A percentile compares a stretch with the other conserved stretches of the same genome.
phyloP scores from a whole-genome alignment of 805 yeast species.

The Monosporozyma aquatica region DNA sequence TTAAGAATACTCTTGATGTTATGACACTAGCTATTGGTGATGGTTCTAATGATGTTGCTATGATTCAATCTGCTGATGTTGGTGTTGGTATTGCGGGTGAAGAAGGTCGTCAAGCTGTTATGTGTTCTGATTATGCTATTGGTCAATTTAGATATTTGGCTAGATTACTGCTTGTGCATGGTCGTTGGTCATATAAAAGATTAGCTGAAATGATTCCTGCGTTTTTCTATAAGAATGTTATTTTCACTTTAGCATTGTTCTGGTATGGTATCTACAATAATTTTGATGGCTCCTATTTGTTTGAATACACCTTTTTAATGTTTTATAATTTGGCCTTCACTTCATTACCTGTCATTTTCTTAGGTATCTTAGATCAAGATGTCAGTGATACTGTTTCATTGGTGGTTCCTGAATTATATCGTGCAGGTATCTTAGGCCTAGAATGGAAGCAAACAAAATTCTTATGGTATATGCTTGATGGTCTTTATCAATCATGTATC shows the following conservation, averaged over 20 bases:
- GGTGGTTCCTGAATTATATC: constrained; percentile 65
- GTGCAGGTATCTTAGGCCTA: constrained; percentile 58
- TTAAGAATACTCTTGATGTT: constrained; percentile 63
- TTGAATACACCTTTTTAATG: constrained; percentile 71
- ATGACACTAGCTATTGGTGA: constrained; percentile 87
- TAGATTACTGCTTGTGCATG: constrained; percentile 63
- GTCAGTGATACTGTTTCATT: constrained; percentile 60
- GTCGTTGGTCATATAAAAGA: constrained; percentile 80
- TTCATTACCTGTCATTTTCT: constrained; percentile 66
- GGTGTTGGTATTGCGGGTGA: constrained; percentile 91
- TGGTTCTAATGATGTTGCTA: constrained; percentile 84
- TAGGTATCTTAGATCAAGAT: constrained; percentile 77
- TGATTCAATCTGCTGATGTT: constrained; percentile 82
- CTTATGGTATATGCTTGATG: constrained; percentile 68
- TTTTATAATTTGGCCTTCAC: constrained; percentile 79
- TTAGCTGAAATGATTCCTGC: constrained; percentile 76
- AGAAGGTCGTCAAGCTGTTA: constrained; percentile 83
- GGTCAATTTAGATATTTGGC: constrained; percentile 73
- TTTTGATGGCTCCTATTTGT: constrained; percentile 73
- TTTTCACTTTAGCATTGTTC: constrained; percentile 62
- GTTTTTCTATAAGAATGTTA: constrained; percentile 72
- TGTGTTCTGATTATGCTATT: constrained; percentile 80
- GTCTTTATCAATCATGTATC: constrained; percentile 63
- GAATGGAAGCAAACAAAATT: constrained; percentile 69
- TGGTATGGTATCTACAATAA: constrained; percentile 72